Conservation (phyloP, 2,329 filamentous ascomycete species). For the Trichoderma koningii region DNA sequence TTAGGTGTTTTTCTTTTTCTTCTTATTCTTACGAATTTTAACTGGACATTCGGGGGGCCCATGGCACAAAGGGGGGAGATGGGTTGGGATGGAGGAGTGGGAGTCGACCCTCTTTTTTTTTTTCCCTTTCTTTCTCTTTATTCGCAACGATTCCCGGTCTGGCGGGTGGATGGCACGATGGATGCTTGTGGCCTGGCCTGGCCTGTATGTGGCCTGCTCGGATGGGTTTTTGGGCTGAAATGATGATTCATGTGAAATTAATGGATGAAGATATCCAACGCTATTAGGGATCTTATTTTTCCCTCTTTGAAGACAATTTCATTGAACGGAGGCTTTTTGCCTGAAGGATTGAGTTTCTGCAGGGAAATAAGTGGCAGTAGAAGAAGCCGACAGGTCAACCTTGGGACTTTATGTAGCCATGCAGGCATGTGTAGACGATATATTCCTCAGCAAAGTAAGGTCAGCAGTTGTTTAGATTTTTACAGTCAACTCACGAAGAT, state of each 20-base stretch:
- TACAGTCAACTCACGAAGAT: no score
- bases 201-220: not conserved
- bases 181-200: not conserved
- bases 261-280: constrained; percentile 21
- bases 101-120: not conserved
- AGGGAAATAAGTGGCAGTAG: no score
- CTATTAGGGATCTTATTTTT: not conserved
- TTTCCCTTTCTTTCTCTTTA: not conserved
- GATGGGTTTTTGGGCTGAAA: constrained; percentile 23
- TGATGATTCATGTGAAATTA: constrained; percentile 26
- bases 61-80: not conserved
- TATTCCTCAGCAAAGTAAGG: no score
- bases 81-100: not conserved
- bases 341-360: no score
- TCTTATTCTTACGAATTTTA: constrained; percentile 25
- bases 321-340: no score
- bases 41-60: constrained; percentile 9
- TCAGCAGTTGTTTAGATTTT: no score
- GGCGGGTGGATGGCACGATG: constrained; percentile 9
- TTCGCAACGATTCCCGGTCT: not conserved
- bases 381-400: no score
- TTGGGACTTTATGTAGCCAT: no score
- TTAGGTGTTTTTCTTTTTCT: no score
- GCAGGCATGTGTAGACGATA: no score
- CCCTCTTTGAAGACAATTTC: not conserved